Conservation (phyloP, 1,284 basidiomycete genomes). For the Heterobasidion annosum region DNA sequence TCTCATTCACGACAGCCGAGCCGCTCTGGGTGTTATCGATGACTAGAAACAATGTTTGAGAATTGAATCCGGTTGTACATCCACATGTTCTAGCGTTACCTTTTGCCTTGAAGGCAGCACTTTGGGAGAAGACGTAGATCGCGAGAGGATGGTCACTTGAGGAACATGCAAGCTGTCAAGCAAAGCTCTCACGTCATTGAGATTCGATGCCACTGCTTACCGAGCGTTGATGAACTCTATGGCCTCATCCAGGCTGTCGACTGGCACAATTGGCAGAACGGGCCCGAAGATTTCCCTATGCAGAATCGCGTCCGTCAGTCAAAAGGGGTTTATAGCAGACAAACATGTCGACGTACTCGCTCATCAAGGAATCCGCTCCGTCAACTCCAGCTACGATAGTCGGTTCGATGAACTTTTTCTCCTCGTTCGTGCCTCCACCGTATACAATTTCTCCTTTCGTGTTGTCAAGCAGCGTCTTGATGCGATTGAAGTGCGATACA, state of each 20-base stretch:
- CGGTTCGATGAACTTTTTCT: constrained; percentile 53
- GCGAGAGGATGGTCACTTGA: constrained; percentile 67
- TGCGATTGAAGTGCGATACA: constrained; percentile 46
- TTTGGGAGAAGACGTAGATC: constrained; percentile 68
- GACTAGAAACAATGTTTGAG: constrained; percentile 28
- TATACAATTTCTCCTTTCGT: constrained; percentile 67
- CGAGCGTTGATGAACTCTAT: constrained; percentile 59
- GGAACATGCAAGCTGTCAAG: neutral
- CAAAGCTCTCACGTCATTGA: neutral
- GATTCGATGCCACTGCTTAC: constrained; percentile 23
- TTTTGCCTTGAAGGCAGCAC: constrained; percentile 51
- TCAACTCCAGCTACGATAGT: constrained; percentile 60
- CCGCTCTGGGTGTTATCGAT: constrained; percentile 63
- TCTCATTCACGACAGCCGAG: constrained; percentile 59
- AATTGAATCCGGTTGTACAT: too few relatives aligned
- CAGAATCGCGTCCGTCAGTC: neutral
- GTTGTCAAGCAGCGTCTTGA: constrained; percentile 53
- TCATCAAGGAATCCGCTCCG: constrained; percentile 63
- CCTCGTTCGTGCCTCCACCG: constrained; percentile 61
- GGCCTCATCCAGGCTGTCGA: constrained; percentile 64
- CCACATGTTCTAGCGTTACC: constrained; percentile 22
- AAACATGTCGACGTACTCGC: constrained; percentile 36
- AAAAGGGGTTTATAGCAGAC: neutral
- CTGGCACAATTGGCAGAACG: constrained; percentile 65
- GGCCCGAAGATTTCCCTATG: constrained; percentile 28